Evolutionary conservation across 2,329 filamentous ascomycete species (phyloP).

Genomic region (Trichoderma gracile): DNA sequence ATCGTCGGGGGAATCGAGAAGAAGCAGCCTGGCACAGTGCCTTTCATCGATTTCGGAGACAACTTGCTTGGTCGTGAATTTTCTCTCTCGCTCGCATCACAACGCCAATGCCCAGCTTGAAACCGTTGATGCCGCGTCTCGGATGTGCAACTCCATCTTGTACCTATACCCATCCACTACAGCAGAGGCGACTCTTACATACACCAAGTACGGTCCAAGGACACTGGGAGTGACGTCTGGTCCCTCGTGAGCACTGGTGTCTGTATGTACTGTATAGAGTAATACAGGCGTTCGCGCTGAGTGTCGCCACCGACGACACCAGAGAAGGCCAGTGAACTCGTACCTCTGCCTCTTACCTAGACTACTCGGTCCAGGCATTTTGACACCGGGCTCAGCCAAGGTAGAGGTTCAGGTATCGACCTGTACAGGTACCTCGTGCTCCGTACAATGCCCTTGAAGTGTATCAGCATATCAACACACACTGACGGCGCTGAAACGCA

Average conservation of each 20-base stretch:
- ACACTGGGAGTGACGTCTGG: slow-evolving; percentile 7
- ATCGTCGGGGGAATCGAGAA: not conserved
- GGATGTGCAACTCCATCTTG: not conserved
- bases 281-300: not conserved
- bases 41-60: not conserved
- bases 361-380: not conserved
- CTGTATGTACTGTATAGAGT: no score
- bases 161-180: not conserved
- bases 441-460: not conserved
- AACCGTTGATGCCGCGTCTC: slow-evolving; percentile 10
- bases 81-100: slow-evolving; percentile 2
- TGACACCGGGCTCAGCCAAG: not conserved
- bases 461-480: slow-evolving; percentile 9
- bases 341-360: not conserved
- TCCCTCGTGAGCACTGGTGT: not conserved
- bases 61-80: not conserved
- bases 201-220: not conserved
- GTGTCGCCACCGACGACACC: not conserved
- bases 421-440: not conserved
- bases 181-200: not conserved
- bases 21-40: not conserved
- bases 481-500: slow-evolving; percentile 17
- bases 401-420: not conserved
- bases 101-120: slow-evolving; percentile 13
- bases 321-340: not conserved